Evolutionary conservation across 2,329 filamentous ascomycete genomes (phyloP), one percentile per base, ranked within the genome.

Genomic region (Metarhizium brunneum): DNA sequence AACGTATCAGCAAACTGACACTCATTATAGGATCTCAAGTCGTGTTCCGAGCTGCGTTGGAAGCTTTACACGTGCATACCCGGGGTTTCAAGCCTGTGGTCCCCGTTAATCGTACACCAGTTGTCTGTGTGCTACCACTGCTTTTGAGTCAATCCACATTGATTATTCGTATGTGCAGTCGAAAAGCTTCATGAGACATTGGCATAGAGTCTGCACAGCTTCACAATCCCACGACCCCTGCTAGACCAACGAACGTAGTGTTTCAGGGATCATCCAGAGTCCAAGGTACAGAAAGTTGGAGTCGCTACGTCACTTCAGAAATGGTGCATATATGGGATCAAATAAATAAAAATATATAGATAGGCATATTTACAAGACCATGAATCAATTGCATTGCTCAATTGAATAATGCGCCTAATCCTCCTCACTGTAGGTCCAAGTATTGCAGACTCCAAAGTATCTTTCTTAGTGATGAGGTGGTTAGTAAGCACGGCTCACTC

Each of bases 401-500:
- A 11, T 40, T 40, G 7, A 16, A 40, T 5, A 16, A 40, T 40
- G 38, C 38, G 38, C 38, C 11, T 4, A 2, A 11, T 16, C 2
- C 38, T 16, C 8, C 25, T 40, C 13, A 14, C 13, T 14, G 38
- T 11, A 40, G 13, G 38, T n/a, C 38, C 38, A 35, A 35, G 7
- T 35, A 40, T 40, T 25, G 4, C 25, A 4, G 25, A 25, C 25
- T 25, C 25, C 25, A 25, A 1, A 4, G 25, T 25, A 4, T 25
- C 25, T 25, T 25, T 25, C 25, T 25, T 25, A 25, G 13, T 40
- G 38, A 13, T 40, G 18, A 30, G 30, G 20, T 18, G 53, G 58
- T 64, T 64, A 63, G 63, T 62, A 63, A 68, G 63, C 57, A 49
- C 54, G 2, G 4, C 59, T 56, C 50, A 45, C 56, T 49, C 56